Conservation (phyloP, 139 green algal genomes). For the Coelastrella sp. region DNA sequence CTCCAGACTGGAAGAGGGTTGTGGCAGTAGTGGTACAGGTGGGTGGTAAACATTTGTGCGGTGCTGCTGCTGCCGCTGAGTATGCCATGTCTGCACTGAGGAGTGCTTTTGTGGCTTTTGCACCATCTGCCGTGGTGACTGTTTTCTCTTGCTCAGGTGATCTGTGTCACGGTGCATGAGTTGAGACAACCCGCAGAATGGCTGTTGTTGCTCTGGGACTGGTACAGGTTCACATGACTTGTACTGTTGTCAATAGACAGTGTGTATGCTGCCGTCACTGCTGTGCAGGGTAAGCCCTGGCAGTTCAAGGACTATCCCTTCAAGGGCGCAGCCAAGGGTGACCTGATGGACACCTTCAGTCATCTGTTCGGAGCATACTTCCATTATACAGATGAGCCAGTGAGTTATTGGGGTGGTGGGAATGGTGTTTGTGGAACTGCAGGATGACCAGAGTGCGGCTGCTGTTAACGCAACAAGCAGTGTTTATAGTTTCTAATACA, state of each 20-base stretch:
- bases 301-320: constrained; percentile 73
- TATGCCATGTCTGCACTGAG: too few species aligned
- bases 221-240: neutral
- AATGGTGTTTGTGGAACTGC: neutral
- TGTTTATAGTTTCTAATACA: too few species aligned
- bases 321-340: constrained; percentile 62
- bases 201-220: too few species aligned
- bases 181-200: too few species aligned
- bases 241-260: neutral
- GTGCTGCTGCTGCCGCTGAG: neutral
- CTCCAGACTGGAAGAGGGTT: constrained; percentile 64
- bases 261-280: neutral
- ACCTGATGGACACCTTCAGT: constrained; percentile 63
- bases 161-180: too few species aligned
- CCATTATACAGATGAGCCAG: constrained; percentile 64
- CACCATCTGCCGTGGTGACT: neutral
- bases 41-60: neutral
- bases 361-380: constrained; percentile 56
- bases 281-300: constrained; percentile 57
- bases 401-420: neutral
- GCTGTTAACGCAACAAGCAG: too few species aligned
- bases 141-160: too few species aligned
- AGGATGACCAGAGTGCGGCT: neutral
- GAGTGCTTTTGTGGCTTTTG: too few species aligned
- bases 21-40: constrained; percentile 64